phyloP scores from a whole-genome alignment of 345 rosid genomes.

The Linum tenue region DNA sequence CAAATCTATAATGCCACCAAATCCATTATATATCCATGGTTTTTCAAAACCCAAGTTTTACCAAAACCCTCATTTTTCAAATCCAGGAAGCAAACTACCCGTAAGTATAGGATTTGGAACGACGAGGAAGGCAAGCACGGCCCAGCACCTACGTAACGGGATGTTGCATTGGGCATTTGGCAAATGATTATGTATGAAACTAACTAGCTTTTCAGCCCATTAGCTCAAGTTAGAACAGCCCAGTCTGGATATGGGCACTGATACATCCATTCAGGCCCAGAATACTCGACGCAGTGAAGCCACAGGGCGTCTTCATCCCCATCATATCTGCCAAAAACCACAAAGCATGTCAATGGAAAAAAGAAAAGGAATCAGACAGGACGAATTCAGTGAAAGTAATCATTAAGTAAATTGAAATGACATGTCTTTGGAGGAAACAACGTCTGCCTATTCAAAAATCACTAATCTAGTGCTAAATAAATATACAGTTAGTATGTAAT shows the following conservation, averaged over 20 bases:
- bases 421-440: background rate
- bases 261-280: constrained; percentile 72
- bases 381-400: background rate
- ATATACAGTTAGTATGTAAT: background rate
- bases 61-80: too few relatives aligned
- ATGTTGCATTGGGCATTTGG: too few relatives aligned
- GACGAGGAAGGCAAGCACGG: too few relatives aligned
- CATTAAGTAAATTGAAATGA: background rate
- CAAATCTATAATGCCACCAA: too few relatives aligned
- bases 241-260: constrained; percentile 77
- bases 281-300: constrained; percentile 64
- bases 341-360: background rate
- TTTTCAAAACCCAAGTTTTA: too few relatives aligned
- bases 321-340: constrained; percentile 37
- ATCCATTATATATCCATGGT: too few relatives aligned
- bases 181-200: too few relatives aligned
- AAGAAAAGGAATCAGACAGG: background rate
- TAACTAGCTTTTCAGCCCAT: too few relatives aligned
- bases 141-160: too few relatives aligned
- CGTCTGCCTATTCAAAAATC: background rate
- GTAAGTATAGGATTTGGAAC: too few relatives aligned
- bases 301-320: constrained; percentile 67
- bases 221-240: constrained; percentile 20
- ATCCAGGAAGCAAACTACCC: too few relatives aligned
- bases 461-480: background rate